Conservation (phyloP, 257 asterid genomes). For the Avicennia marina region DNA sequence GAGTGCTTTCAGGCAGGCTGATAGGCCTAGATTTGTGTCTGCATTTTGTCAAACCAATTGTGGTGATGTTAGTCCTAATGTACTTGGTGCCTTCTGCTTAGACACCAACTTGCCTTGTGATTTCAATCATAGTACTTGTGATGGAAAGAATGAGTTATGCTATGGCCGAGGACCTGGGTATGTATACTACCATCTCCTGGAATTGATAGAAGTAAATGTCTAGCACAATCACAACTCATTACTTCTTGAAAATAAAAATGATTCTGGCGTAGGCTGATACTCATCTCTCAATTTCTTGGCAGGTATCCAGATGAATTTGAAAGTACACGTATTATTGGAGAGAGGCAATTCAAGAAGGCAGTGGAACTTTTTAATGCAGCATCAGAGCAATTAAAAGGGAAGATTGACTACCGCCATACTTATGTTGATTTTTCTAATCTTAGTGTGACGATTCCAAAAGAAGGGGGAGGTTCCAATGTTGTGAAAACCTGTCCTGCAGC, state of each 20-base stretch:
- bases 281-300: constrained; percentile 19
- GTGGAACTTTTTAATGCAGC: constrained; percentile 70
- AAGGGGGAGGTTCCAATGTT: constrained; percentile 48
- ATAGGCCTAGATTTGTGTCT: constrained; percentile 79
- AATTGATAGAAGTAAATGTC: neutral
- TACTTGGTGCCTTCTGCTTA: constrained; percentile 89
- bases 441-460: constrained; percentile 59
- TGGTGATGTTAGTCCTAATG: constrained; percentile 99
- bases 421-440: constrained; percentile 75
- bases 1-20: constrained; percentile 68
- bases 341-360: constrained; percentile 85
- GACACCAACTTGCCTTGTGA: constrained; percentile 96
- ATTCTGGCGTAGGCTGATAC: neutral
- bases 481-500: constrained; percentile 97
- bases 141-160: constrained; percentile 94
- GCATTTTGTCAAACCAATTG: constrained; percentile 97
- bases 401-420: constrained; percentile 75
- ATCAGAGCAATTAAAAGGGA: constrained; percentile 71
- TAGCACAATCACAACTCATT: neutral
- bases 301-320: constrained; percentile 95
- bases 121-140: constrained; percentile 94
- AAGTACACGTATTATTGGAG: constrained; percentile 92
- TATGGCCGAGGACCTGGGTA: constrained; percentile 99
- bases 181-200: neutral
- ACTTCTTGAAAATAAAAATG: neutral